Base-by-base conservation (phyloP, 495 filamentous ascomycete genomes). In the Hyaloscypha variabilis region DNA sequence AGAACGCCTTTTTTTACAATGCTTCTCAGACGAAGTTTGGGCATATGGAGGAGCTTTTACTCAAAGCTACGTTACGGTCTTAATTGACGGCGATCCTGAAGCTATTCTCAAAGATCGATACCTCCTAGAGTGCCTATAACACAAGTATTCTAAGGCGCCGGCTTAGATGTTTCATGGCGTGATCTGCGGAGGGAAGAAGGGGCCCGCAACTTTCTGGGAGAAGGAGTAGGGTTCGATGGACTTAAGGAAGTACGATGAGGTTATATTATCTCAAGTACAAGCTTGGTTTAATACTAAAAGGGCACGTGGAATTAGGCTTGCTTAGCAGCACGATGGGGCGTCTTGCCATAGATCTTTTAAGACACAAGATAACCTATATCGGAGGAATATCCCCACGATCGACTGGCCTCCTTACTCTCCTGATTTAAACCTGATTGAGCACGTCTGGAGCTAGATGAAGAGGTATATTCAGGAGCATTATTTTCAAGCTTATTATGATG, bases 101-200 rank as follows among this genome's bases (percentile, higher is more conserved):
- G 31, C 31, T 34, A 34, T 30, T 53, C 1, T 25, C 21, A 24
- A 23, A 52, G 36, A 65, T 21, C 1, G 53, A 59, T 58, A 65
- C 28, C 28, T 10, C 6, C 62, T 30, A 34, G 55, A 50, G 11
- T 30, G 21, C 31, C 0, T 65, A 2, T 28, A 64, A 49, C 21
- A 65, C 25, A 58, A 64, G 34, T 64, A 64, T 25, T 24, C 2
- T 24, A 57, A 64, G 51, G 65, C 64, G 24, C 11, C 29, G 0
- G 71, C 73, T 14, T 77, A 60, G 69, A 77, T 77, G 68, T 74
- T 77, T 52, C 72, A 67, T 60, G 69, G 68, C 6, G 65, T 60
- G 21, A 75, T 73, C 61, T 69, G 52, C 36, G 55, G 68, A 25
- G 23, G 23, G 23, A 61, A 54, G 8, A 75, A 76, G 60, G 72